Percentiles rank a stretch among this genome's conserved stretches.
These are phyloP conservation scores for Teunomyces funiuensis DNA, from an alignment of 805 yeast genomes.

Conservation along the genomic window DNA sequence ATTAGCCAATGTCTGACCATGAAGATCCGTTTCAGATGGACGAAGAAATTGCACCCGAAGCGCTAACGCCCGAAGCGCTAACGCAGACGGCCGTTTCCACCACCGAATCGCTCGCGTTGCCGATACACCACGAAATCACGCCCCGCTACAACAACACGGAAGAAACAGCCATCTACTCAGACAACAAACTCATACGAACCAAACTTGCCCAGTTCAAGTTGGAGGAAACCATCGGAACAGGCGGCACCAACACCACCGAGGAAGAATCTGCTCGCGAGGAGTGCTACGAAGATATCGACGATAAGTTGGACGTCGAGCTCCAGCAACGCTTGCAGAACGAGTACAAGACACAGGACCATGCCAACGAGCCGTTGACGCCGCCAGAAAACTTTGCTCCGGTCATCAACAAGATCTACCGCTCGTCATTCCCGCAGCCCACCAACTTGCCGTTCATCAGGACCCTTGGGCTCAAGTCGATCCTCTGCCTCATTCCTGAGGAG, in stretches of 20 bases:
- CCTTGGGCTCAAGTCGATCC: conserved; percentile 66
- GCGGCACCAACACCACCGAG: conserved; percentile 28
- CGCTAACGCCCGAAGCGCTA: conserved; percentile 9
- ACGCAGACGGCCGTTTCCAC: conserved; percentile 3
- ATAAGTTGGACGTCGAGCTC: conserved; percentile 32
- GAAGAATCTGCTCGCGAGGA: conserved; percentile 20
- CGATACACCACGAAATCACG: conserved; percentile 10
- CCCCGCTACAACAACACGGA: conserved; percentile 16
- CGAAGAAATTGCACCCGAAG: conserved; percentile 30
- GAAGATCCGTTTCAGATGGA: conserved; percentile 48
- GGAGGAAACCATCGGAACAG: conserved; percentile 17
- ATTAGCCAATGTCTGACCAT: conserved; percentile 13
- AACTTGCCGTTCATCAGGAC: conserved; percentile 69
- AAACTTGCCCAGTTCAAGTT: conserved; percentile 26
- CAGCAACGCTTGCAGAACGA: conserved; percentile 21
- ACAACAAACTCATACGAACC: conserved; percentile 34
- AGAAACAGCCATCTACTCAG: conserved; percentile 11
- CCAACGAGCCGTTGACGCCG: conserved; percentile 41
- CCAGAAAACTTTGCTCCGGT: conserved; percentile 95
- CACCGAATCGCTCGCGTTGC: not conserved
- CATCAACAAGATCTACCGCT: conserved; percentile 68
- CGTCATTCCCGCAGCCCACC: conserved; percentile 85
- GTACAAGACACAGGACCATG: conserved; percentile 11
- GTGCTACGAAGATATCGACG: conserved; percentile 44
- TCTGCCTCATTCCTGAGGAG: conserved; percentile 87